A percentile compares a stretch with the other conserved stretches of the same genome.
Conservation (phyloP, 768 basidiomycete genomes). For the Porpolomopsis calyptriformis region DNA sequence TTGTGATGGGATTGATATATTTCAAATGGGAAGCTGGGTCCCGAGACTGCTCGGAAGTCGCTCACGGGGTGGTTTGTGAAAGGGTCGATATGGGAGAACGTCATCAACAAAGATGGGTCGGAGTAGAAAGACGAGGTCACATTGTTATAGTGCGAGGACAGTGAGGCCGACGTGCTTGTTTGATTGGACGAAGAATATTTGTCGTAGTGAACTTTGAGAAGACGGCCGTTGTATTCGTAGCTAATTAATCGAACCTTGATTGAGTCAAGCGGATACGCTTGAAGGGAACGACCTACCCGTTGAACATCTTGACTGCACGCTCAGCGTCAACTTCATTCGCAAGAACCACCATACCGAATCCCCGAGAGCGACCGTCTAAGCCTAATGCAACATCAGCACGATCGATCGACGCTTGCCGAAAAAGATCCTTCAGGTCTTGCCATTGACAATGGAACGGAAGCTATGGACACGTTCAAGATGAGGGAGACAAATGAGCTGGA, state of each 20-base stretch:
- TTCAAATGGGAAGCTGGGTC: conserved; percentile 2
- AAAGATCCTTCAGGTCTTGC: conserved; percentile 97
- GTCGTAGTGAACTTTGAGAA: conserved; percentile 87
- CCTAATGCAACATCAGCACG: conserved; percentile 88
- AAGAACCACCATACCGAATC: conserved; percentile 88
- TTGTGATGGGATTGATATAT: conserved; percentile 3
- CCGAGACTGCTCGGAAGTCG: conserved; percentile 3
- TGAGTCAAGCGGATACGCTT: neutral
- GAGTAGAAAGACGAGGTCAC: neutral
- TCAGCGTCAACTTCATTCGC: conserved; percentile 77
- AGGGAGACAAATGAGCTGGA: neutral
- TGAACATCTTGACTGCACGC: conserved; percentile 76
- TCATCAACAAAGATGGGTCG: neutral
- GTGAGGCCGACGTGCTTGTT: neutral
- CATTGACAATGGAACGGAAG: conserved; percentile 92
- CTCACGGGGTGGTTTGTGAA: neutral
- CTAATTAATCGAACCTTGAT: conserved; percentile 35
- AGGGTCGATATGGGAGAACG: neutral
- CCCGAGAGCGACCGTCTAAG: conserved; percentile 78
- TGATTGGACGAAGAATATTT: conserved; percentile 39
- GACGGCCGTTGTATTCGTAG: conserved; percentile 79
- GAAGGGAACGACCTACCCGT: conserved; percentile 45
- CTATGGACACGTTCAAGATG: conserved; percentile 26
- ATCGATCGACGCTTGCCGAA: conserved; percentile 78
- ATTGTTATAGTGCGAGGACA: neutral